A percentile compares a stretch with the other conserved stretches of the same genome.
Evolutionary conservation across 1,284 basidiomycete genomes (phyloP).

Genomic region (Takashimella tepidaria): DNA sequence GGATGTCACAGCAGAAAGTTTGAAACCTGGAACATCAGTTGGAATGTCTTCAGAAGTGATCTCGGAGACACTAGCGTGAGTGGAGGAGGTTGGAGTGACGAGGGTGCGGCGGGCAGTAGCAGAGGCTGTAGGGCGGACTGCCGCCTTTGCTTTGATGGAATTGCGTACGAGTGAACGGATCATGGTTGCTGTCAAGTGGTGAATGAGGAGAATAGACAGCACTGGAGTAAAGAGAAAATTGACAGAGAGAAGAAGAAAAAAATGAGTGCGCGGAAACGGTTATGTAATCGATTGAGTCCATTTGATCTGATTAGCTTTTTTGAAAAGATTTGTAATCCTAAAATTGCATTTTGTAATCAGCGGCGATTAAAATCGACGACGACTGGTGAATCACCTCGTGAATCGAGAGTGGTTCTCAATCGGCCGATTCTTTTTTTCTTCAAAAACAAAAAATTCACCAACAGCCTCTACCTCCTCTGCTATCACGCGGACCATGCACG

Average conservation of each 20-base stretch:
- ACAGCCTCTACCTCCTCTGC: no score
- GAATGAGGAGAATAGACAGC: no score
- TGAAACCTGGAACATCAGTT: conserved; percentile 80
- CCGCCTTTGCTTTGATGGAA: conserved; percentile 1
- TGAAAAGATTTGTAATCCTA: no score
- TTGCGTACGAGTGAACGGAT: conserved; percentile 5
- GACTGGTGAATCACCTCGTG: no score
- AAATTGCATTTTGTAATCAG: no score
- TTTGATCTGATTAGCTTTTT: no score
- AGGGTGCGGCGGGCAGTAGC: conserved; percentile 14
- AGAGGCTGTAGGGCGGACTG: neutral
- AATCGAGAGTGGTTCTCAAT: no score
- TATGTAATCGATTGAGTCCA: no score
- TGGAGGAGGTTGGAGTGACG: conserved; percentile 25
- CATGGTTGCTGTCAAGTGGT: neutral
- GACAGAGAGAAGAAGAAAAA: neutral
- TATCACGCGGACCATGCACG: conserved; percentile 5
- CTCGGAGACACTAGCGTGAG: conserved; percentile 27
- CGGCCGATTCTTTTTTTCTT: no score
- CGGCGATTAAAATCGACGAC: no score
- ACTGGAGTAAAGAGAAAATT: no score
- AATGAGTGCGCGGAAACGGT: neutral
- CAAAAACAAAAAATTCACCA: no score
- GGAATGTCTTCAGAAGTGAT: conserved; percentile 13
- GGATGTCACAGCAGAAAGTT: conserved; percentile 61